phyloP scores from a whole-genome alignment of 345 rosid genomes.

The Erucastrum elatum region DNA sequence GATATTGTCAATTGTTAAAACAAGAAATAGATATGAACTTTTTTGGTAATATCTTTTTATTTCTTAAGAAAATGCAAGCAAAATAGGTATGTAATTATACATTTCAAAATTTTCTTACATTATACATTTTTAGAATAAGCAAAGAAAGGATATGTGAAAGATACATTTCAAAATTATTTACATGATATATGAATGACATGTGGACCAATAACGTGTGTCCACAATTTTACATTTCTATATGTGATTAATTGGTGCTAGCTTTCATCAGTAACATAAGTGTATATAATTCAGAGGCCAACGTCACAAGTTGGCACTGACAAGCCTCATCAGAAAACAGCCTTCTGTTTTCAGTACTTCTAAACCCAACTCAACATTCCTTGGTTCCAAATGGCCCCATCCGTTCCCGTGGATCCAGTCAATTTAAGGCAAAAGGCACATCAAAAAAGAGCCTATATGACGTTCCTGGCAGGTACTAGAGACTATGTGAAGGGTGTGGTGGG shows the following conservation, averaged over 20 bases:
- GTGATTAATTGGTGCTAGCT: not conserved
- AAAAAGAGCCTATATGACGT: conserved; percentile 57
- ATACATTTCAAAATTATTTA: not conserved
- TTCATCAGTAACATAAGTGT: not conserved
- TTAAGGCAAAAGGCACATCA: conserved; percentile 38
- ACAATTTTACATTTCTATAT: not conserved
- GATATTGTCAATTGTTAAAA: not conserved
- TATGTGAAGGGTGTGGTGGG: conserved; percentile 81
- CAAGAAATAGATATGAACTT: not conserved
- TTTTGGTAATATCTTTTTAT: not conserved
- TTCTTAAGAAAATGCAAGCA: not conserved
- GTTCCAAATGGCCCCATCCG: conserved; percentile 50
- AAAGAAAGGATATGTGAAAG: not conserved
- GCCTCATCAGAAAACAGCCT: not conserved
- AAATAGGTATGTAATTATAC: too few species aligned
- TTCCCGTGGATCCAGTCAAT: conserved; percentile 29
- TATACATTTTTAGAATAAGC: too few species aligned
- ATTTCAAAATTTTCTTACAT: too few species aligned
- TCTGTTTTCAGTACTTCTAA: conserved; percentile 23
- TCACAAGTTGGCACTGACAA: not conserved
- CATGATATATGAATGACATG: not conserved
- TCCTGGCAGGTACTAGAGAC: conserved; percentile 74
- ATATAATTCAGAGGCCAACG: not conserved
- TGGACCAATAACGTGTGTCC: not conserved
- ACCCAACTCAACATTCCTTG: not conserved